Evolutionary conservation across 1,284 basidiomycete species (phyloP).

Genomic region (Neolentinus lepideus): DNA sequence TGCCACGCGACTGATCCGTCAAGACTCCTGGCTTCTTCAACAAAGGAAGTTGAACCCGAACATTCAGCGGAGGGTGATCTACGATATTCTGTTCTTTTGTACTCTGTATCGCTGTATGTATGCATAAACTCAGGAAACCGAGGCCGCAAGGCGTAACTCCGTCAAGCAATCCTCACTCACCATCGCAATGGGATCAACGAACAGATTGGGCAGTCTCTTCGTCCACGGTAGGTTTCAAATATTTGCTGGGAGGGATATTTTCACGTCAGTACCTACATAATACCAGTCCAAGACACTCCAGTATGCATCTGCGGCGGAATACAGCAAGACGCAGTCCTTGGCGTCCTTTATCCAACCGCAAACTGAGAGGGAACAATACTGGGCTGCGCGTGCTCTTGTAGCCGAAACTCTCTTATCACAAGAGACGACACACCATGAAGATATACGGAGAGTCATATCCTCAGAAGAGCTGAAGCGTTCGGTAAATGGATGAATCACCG

Average conservation of each 20-base stretch:
- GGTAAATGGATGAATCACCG: background rate
- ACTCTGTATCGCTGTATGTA: background rate
- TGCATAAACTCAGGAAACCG: background rate
- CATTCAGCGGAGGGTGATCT: too few species aligned
- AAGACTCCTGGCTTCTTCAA: background rate
- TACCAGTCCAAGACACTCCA: background rate
- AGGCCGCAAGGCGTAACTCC: background rate
- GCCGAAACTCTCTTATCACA: conserved; percentile 1
- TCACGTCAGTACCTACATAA: background rate
- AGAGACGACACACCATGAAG: background rate
- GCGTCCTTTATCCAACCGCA: background rate
- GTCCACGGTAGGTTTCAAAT: background rate
- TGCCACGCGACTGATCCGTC: too few species aligned
- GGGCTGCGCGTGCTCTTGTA: conserved; percentile 1
- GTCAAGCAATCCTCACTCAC: too few species aligned
- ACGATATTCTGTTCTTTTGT: background rate
- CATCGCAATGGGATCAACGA: background rate
- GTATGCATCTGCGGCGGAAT: background rate
- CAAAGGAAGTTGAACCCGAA: background rate
- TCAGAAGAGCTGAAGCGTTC: background rate
- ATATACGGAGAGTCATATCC: background rate
- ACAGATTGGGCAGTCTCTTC: background rate
- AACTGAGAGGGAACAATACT: conserved; percentile 1
- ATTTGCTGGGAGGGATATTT: background rate
- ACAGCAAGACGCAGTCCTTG: background rate